Conservation (phyloP, 2,329 filamentous ascomycete genomes). For the Hypoxylon sp. region DNA sequence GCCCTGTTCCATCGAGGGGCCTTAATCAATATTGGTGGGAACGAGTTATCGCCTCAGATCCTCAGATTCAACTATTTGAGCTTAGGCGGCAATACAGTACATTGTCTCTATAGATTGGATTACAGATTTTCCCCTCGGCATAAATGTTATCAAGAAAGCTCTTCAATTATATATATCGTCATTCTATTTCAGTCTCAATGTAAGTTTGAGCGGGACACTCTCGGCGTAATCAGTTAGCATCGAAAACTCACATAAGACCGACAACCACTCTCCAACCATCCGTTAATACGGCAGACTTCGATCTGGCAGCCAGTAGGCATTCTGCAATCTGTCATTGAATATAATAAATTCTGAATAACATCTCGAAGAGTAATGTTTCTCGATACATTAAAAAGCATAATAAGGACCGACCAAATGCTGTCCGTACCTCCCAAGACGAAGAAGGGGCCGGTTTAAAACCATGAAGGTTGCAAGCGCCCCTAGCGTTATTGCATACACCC, state of each 20-base stretch:
- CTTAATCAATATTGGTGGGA: conserved; percentile 24
- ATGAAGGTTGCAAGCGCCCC: neutral
- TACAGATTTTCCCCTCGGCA: conserved; percentile 8
- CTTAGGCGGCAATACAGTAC: conserved; percentile 11
- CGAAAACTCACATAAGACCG: neutral
- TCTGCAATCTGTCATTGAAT: neutral
- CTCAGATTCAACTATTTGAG: conserved; percentile 20
- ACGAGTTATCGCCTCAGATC: conserved; percentile 8
- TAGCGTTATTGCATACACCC: neutral
- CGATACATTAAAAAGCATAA: neutral
- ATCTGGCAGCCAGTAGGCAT: neutral
- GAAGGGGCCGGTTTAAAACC: neutral
- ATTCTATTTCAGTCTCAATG: conserved; percentile 40
- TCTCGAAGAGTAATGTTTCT: neutral
- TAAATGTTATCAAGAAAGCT: conserved; percentile 27
- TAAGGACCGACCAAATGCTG: conserved; percentile 3
- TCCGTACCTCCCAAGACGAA: neutral
- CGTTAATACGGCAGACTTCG: neutral
- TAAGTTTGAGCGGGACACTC: conserved; percentile 20
- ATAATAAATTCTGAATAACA: neutral
- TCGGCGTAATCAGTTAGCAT: neutral
- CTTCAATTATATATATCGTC: conserved; percentile 38
- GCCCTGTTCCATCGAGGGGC: neutral
- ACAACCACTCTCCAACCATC: neutral
- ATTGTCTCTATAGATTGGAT: neutral